These are phyloP conservation scores for Cardamine chenopodiifolia DNA, from an alignment of 345 rosid genomes.

Conservation along the genomic window DNA sequence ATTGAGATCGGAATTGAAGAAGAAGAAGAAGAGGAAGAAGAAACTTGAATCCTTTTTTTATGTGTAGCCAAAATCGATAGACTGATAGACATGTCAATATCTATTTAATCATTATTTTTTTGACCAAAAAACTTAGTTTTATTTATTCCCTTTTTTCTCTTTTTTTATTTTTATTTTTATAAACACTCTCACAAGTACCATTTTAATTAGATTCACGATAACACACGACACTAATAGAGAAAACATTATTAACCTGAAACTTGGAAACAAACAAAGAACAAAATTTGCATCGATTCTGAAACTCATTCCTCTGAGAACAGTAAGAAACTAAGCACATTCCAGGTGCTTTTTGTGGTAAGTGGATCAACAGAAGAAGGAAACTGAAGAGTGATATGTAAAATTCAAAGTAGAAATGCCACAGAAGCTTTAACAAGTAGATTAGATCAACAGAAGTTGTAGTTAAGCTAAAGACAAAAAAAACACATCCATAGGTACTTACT, in stretches of 20 bases:
- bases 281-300: not conserved
- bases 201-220: not conserved
- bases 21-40: slow-evolving; percentile 24
- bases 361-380: not conserved
- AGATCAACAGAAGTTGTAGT: not conserved
- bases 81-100: not conserved
- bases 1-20: slow-evolving; percentile 37
- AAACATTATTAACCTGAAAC: not conserved
- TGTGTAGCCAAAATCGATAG: slow-evolving; percentile 9
- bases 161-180: not conserved
- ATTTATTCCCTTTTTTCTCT: not conserved
- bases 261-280: not conserved
- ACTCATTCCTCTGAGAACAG: not conserved
- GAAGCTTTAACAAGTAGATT: not conserved
- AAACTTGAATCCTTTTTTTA: slow-evolving; percentile 6
- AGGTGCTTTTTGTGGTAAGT: not conserved
- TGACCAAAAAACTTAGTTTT: not conserved
- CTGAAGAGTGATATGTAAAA: not conserved
- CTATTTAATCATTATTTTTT: not conserved
- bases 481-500: not conserved
- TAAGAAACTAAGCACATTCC: not conserved
- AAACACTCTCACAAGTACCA: not conserved
- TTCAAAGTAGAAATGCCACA: not conserved
- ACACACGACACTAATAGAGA: not conserved
- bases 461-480: not conserved